Evolutionary conservation across 306 rosid species (phyloP), one percentile per base, ranked within the genome.

Genomic region (Quercus gilva): DNA sequence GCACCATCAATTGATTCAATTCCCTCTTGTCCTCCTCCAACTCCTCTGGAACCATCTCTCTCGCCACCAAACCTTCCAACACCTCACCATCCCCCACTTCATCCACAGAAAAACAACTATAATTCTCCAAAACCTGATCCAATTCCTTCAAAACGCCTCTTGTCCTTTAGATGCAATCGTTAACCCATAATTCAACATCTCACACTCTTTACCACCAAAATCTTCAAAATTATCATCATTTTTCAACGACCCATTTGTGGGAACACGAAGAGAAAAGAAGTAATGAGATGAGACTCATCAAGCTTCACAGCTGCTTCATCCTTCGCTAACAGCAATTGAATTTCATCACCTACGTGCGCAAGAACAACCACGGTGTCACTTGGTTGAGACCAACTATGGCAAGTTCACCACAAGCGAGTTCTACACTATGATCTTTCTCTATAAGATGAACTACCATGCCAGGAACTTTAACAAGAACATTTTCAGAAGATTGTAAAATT

Each of bases 241-340:
- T 45, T 60, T 85, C 68, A 31, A 11, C 31, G 76, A 28, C 69
- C 76, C 86, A 70, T 79, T 69, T 21, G 59, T 53, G 9, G 94
- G 94, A 71, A 85, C 86, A 0, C 85, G 78, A 15, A 94, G 84
- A 20, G 86, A 72, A 88, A 94, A 94, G 85, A 94, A 92, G 58
- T 92, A 94, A 72, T 89, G 98, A 35, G 41, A 35, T 35, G 8
- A 0, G 92, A 85, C 6, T 86, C 86, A 33, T 94, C 98, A 23
- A 94, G 94, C 73, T 91, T 91, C 5, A 94, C 93, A 0, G 89
- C 79, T 5, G 97, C 82, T n/a, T 92, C 98, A 75, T 94, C 98
- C 43, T 77, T 94, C 0, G 94, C 93, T 35, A 92, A 77, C 5
- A 97, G 97, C 94, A 97, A 94, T 72, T 91, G 97, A 33, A 92